Evolutionary conservation across 805 yeast genomes (phyloP).

Genomic region (Peterozyma xylosa): DNA sequence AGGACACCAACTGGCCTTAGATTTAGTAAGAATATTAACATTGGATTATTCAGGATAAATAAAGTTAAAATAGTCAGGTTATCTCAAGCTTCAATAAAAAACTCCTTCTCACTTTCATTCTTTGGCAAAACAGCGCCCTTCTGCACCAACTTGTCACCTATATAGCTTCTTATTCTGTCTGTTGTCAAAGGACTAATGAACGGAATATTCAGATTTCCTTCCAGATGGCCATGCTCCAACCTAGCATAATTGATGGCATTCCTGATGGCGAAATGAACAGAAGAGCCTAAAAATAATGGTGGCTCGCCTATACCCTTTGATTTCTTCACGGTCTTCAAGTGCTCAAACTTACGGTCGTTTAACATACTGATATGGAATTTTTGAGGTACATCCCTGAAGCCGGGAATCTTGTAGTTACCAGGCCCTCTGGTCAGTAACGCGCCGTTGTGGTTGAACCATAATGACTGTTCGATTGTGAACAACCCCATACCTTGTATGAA

Average conservation of each 20-base stretch:
- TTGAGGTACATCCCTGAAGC: conserved; percentile 40
- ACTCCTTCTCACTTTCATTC: conserved; percentile 20
- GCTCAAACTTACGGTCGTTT: conserved; percentile 31
- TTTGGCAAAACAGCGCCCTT: conserved; percentile 19
- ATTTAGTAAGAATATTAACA: too few relatives aligned
- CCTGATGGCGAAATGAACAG: conserved; percentile 34
- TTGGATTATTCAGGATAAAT: too few relatives aligned
- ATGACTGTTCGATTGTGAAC: conserved; percentile 38
- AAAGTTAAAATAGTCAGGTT: too few relatives aligned
- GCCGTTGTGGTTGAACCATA: conserved; percentile 35
- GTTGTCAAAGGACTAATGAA: conserved; percentile 34
- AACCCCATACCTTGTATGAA: conserved; percentile 43
- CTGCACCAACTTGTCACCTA: conserved; percentile 27
- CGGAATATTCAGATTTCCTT: conserved; percentile 16
- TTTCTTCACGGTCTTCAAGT: conserved; percentile 33
- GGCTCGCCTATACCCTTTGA: conserved; percentile 46
- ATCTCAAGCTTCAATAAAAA: conserved; percentile 24
- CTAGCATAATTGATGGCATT: conserved; percentile 32
- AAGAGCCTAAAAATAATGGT: conserved; percentile 36
- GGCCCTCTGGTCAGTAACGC: conserved; percentile 38
- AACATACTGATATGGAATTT: conserved; percentile 32
- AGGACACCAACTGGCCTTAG: too few relatives aligned
- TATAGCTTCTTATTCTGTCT: conserved; percentile 31
- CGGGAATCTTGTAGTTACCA: conserved; percentile 42
- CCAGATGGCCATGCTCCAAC: conserved; percentile 19